phyloP scores from a whole-genome alignment of 1,284 basidiomycete genomes.

The Meira miltonrushii region DNA sequence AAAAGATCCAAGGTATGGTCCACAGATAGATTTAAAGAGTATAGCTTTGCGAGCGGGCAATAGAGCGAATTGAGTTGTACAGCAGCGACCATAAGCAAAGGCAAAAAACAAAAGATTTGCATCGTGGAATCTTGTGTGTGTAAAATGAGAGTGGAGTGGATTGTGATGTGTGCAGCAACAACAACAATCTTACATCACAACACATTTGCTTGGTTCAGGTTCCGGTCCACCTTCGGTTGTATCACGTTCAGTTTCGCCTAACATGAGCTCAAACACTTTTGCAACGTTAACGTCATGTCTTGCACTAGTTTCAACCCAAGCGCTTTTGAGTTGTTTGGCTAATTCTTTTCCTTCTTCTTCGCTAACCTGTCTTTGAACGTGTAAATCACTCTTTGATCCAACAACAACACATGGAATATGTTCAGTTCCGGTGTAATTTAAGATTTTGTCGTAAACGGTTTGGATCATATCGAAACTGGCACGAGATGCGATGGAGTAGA shows the following conservation, averaged over 20 bases:
- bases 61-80: no score
- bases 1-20: no score
- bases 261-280: constrained; percentile 49
- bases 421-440: constrained; percentile 83
- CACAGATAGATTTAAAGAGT: no score
- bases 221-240: constrained; percentile 37
- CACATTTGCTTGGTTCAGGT: constrained; percentile 45
- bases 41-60: no score
- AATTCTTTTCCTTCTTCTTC: constrained; percentile 50
- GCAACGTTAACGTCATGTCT: constrained; percentile 49
- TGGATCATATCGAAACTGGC: constrained; percentile 94
- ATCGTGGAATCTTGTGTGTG: no score
- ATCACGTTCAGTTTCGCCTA: constrained; percentile 46
- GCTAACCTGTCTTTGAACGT: constrained; percentile 58
- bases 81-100: no score
- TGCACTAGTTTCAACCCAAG: constrained; percentile 49
- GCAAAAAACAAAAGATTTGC: no score
- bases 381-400: constrained; percentile 86
- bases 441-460: constrained; percentile 94
- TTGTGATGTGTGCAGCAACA: no score
- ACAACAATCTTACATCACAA: constrained; percentile 30
- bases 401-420: constrained; percentile 93
- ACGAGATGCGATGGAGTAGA: constrained; percentile 88
- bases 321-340: constrained; percentile 40
- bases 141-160: no score